Evolutionary conservation across 2,329 filamentous ascomycete species (phyloP), one percentile per base, ranked within the genome.

Genomic region (Ilyonectria sp.): DNA sequence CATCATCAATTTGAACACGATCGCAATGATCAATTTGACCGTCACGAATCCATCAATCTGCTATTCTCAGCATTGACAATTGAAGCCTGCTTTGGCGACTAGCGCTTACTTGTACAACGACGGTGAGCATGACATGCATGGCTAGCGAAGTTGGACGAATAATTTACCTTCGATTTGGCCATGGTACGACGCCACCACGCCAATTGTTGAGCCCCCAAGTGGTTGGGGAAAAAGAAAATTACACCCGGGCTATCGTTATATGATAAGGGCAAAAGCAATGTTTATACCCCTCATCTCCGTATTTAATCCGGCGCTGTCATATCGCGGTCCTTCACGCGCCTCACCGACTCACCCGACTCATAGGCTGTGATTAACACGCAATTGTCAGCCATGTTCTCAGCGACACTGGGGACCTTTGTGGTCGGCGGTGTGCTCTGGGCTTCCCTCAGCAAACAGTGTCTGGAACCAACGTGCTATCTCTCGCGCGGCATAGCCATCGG

Each of bases 401-500:
- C 46, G 4, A n/a, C 61, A 40, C 29, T 33, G 13, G 61, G 46
- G 29, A 58, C 61, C 33, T 37, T 53, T 53, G 54, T 37, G 35
- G 46, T 52, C 46, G 61, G 61, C 35, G 26, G 46, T 46, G 54
- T 29, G 61, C 54, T 57, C 23, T 57, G 46, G 55, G 54, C 66
- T 77, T 19, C 10, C 21, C 19, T 19, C 15, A 52, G 46, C 33
- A 40, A 10, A 52, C 21, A 52, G 0, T 65, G 84, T 21, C 81
- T 88, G 13, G 86, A 89, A 13, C 85, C 86, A 1, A 86, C 86
- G 72, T 86, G 89, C 67, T 85, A 86, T 46, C 84, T 84, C 76
- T 87, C 88, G 84, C 81, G 82, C 50, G 87, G 86, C 1, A 87
- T 89, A 69, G 85, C 81, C 3, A 85, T 86, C 1, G 81, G 85